phyloP scores from a whole-genome alignment of 805 yeast genomes.

The Candida silvatica region DNA sequence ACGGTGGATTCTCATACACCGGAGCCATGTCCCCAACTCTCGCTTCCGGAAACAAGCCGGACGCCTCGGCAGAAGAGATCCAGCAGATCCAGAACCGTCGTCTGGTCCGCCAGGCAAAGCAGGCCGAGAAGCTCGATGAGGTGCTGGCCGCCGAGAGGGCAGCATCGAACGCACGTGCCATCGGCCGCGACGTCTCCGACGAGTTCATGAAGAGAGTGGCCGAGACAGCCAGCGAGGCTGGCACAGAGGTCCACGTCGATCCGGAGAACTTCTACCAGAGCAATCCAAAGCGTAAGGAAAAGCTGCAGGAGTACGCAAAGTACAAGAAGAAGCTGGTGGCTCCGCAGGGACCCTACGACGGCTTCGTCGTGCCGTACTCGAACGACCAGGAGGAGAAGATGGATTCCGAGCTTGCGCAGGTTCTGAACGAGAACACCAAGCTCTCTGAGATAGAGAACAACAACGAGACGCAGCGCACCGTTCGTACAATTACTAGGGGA shows the following conservation, averaged over 20 bases:
- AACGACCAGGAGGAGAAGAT: constrained; percentile 57
- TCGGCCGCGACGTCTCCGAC: constrained; percentile 26
- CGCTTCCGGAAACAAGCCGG: constrained; percentile 6
- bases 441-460: constrained; percentile 50
- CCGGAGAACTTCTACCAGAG: constrained; percentile 43
- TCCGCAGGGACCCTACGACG: constrained; percentile 30
- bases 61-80: constrained; percentile 13
- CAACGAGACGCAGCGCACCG: constrained; percentile 44
- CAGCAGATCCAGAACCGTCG: constrained; percentile 16
- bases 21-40: constrained; percentile 5
- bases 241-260: constrained; percentile 33
- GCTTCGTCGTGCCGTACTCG: constrained; percentile 49
- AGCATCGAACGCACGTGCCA: constrained; percentile 43
- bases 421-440: constrained; percentile 42
- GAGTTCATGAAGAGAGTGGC: constrained; percentile 22
- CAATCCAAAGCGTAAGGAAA: constrained; percentile 37
- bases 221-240: constrained; percentile 25
- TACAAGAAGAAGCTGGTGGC: constrained; percentile 54
- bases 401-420: constrained; percentile 51
- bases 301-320: constrained; percentile 47
- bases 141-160: constrained; percentile 53
- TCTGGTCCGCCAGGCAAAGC: constrained; percentile 34
- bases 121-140: constrained; percentile 45
- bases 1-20: neutral
- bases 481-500: constrained; percentile 65